Evolutionary conservation across 176 grass and related monocot species (phyloP).

Genomic region (Typha latifolia): DNA sequence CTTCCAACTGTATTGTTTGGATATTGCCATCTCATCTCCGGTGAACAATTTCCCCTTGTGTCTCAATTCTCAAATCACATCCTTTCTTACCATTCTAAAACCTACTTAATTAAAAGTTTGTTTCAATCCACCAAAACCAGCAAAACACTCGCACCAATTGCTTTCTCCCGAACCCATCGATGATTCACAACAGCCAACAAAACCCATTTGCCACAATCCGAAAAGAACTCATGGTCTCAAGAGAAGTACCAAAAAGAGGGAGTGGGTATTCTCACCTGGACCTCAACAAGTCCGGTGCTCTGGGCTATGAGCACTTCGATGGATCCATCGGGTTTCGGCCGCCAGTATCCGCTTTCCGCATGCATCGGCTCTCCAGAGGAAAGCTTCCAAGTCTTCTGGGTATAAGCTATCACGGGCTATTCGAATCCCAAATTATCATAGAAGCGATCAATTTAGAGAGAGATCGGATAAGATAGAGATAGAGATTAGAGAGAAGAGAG

Average conservation of each 20-base stretch:
- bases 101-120: too few species aligned
- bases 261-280: conserved; percentile 38
- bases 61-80: background rate
- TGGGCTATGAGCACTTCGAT: conserved; percentile 74
- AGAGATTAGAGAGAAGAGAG: background rate
- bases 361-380: conserved; percentile 80
- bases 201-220: background rate
- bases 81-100: too few species aligned
- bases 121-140: background rate
- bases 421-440: background rate
- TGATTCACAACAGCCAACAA: background rate
- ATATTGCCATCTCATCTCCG: background rate
- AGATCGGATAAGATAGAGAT: too few species aligned
- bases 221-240: background rate
- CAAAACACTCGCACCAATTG: background rate
- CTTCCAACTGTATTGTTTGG: background rate
- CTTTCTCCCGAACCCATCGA: too few species aligned
- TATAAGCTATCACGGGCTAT: conserved; percentile 87
- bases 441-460: background rate
- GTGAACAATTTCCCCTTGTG: background rate
- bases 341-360: conserved; percentile 88
- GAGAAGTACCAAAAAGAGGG: too few species aligned
- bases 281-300: conserved; percentile 73
- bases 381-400: conserved; percentile 77
- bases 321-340: conserved; percentile 51